A percentile compares a stretch with the other conserved stretches of the same genome.
Evolutionary conservation across 192 early-diverging fungal genomes (phyloP).

Genomic region (Chytriomyces confervae): DNA sequence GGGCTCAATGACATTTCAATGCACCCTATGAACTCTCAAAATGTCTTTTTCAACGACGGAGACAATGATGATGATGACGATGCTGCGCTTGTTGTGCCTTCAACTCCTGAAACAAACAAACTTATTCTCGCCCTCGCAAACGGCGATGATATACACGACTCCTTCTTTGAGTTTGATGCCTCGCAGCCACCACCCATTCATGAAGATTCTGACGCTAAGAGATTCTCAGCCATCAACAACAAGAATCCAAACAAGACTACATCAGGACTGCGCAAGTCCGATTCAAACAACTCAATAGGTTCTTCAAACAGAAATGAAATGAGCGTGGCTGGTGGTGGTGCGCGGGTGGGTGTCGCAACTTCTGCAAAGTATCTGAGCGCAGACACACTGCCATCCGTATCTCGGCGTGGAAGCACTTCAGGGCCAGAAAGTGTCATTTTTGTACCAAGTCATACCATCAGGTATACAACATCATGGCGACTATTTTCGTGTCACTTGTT

Average conservation of each 20-base stretch:
- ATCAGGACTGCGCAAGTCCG: too few species aligned
- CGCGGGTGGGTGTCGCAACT: not conserved
- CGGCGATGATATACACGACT: conserved; percentile 1
- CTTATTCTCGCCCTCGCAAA: conserved; percentile 20
- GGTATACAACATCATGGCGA: not conserved
- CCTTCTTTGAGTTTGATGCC: not conserved
- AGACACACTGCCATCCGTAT: not conserved
- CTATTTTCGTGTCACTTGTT: not conserved
- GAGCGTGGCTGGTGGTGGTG: too few species aligned
- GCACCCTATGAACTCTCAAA: not conserved
- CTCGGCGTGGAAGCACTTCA: not conserved
- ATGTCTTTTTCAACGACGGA: not conserved
- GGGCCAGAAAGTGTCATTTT: not conserved
- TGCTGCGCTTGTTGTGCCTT: conserved; percentile 12
- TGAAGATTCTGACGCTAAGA: not conserved
- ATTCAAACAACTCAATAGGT: too few species aligned
- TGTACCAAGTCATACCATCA: not conserved
- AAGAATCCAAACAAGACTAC: too few species aligned
- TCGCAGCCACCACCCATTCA: not conserved
- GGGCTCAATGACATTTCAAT: not conserved
- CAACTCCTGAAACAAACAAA: conserved; percentile 23
- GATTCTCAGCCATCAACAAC: not conserved
- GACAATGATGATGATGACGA: not conserved
- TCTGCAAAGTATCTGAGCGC: not conserved
- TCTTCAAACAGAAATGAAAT: too few species aligned